phyloP scores from a whole-genome alignment of 345 rosid species.

The Pistacia vera region DNA sequence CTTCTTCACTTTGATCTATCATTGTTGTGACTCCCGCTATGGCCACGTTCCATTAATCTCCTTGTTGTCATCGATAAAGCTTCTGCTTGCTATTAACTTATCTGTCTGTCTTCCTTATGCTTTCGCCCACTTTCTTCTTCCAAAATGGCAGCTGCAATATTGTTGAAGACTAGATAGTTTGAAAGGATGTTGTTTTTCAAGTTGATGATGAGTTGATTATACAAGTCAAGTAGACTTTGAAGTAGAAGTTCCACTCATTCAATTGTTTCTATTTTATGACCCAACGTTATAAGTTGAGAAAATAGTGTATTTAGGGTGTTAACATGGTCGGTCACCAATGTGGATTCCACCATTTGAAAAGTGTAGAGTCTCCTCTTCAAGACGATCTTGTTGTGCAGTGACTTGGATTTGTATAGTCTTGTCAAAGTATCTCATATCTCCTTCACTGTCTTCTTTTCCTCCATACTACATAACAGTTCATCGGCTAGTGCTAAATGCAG shows the following conservation, averaged over 20 bases:
- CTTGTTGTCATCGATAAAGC: not conserved
- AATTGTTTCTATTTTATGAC: not conserved
- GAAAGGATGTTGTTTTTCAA: not conserved
- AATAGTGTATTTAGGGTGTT: no score
- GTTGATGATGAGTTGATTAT: not conserved
- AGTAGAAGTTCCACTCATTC: not conserved
- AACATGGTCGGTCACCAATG: no score
- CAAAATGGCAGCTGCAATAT: not conserved
- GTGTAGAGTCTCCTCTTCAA: no score
- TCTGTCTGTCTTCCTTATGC: not conserved
- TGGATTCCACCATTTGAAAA: no score
- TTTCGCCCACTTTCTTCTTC: not conserved
- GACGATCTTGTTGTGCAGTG: no score
- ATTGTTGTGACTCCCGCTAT: constrained; percentile 2
- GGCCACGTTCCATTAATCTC: no score
- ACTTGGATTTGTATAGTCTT: no score
- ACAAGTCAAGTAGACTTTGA: not conserved
- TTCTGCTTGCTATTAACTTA: constrained; percentile 6
- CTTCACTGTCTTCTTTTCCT: no score
- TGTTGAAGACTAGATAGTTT: not conserved
- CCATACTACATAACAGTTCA: no score
- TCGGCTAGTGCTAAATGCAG: no score
- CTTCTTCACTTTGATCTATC: not conserved
- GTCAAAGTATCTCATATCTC: no score
- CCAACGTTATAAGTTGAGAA: not conserved